A percentile compares a stretch with the other conserved stretches of the same genome.
phyloP scores from a whole-genome alignment of 2,329 filamentous ascomycete genomes.

The Dactylellina cionopaga region DNA sequence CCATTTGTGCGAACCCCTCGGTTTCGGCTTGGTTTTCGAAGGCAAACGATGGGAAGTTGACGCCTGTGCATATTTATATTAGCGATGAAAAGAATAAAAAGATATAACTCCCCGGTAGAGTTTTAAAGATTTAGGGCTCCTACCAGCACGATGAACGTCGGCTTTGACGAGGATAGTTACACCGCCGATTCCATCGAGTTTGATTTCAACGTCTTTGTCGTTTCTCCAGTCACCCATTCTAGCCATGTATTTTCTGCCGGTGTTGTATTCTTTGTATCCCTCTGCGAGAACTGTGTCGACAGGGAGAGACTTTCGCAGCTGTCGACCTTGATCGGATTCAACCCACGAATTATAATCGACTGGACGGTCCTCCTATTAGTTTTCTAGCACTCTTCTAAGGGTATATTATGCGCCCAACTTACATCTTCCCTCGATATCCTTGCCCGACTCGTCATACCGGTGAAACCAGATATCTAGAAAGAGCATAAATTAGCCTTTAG shows the following conservation, averaged over 20 bases:
- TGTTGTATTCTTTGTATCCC: constrained; percentile 94
- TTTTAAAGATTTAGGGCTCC: constrained; percentile 55
- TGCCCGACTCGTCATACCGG: constrained; percentile 76
- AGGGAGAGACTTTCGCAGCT: constrained; percentile 75
- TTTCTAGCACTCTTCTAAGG: constrained; percentile 45
- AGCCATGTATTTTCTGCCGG: constrained; percentile 88
- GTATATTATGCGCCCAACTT: constrained; percentile 61
- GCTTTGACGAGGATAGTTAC: constrained; percentile 98
- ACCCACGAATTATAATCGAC: constrained; percentile 99
- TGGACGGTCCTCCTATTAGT: constrained; percentile 61
- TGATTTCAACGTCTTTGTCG: constrained; percentile 90
- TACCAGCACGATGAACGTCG: constrained; percentile 93
- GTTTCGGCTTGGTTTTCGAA: constrained; percentile 99
- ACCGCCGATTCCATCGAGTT: constrained; percentile 93
- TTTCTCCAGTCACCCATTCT: constrained; percentile 90
- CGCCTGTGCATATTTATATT: constrained; percentile 67
- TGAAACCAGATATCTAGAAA: constrained; percentile 93
- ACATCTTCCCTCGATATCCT: constrained; percentile 95
- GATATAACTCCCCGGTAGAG: neutral
- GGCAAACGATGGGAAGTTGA: constrained; percentile 95
- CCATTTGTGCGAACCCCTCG: constrained; percentile 98
- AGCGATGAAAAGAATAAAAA: too few relatives aligned
- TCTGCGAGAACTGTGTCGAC: constrained; percentile 88
- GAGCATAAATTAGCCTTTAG: neutral
- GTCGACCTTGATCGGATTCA: constrained; percentile 85